These are phyloP conservation scores for Kregervanrija pseudodelftensis DNA, from an alignment of 805 yeast species.

Conservation along the genomic window DNA sequence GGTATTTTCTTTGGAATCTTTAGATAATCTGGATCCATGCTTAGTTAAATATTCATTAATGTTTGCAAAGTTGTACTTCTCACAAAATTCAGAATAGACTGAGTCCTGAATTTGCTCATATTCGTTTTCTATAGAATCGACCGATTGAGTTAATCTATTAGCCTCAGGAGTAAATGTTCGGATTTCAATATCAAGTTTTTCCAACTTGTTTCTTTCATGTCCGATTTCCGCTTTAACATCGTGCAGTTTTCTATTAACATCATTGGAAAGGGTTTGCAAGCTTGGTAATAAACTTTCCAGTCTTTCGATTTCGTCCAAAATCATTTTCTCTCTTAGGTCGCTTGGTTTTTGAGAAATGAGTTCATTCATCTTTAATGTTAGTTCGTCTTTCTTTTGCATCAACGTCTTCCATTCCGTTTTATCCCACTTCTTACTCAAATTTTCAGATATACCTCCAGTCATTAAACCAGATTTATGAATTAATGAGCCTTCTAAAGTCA, in stretches of 20 bases:
- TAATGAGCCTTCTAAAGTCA: slow-evolving; percentile 76
- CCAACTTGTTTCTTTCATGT: slow-evolving; percentile 31
- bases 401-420: slow-evolving; percentile 57
- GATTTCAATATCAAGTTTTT: slow-evolving; percentile 16
- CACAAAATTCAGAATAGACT: slow-evolving; percentile 50
- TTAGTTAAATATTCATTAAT: slow-evolving; percentile 65
- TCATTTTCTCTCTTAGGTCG: slow-evolving; percentile 46
- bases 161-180: slow-evolving; percentile 14
- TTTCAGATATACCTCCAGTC: slow-evolving; percentile 79
- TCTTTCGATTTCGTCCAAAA: slow-evolving; percentile 48
- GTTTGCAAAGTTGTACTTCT: slow-evolving; percentile 41
- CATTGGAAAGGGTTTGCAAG: slow-evolving; percentile 22
- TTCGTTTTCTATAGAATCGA: slow-evolving; percentile 16
- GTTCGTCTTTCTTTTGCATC: slow-evolving; percentile 41
- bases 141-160: slow-evolving; percentile 20
- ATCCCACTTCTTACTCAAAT: slow-evolving; percentile 58
- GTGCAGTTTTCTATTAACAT: slow-evolving; percentile 21
- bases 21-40: slow-evolving; percentile 52
- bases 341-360: slow-evolving; percentile 40
- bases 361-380: slow-evolving; percentile 39
- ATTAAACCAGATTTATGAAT: slow-evolving; percentile 82
- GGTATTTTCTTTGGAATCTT: slow-evolving; percentile 53
- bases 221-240: slow-evolving; percentile 40
- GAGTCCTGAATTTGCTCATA: slow-evolving; percentile 31
- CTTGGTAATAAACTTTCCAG: slow-evolving; percentile 31